Percentiles rank a stretch among this genome's conserved stretches.
Evolutionary conservation across 2,329 filamentous ascomycete genomes (phyloP).

Genomic region (Trichoderma hamatum): DNA sequence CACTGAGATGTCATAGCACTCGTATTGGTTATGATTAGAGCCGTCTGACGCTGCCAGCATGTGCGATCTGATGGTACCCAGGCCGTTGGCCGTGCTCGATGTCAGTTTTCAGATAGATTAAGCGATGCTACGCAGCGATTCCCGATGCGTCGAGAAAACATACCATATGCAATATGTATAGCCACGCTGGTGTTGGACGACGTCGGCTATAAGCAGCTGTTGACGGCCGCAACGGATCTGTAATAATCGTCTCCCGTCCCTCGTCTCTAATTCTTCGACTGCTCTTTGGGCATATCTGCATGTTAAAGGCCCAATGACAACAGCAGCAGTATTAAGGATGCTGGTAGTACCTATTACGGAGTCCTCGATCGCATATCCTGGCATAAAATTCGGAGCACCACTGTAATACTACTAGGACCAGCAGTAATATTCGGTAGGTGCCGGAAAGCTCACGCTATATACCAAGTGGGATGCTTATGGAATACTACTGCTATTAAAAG

Average conservation of each 20-base stretch:
- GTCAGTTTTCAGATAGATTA: neutral
- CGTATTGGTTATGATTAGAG: neutral
- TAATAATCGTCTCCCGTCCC: neutral
- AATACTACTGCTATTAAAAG: neutral
- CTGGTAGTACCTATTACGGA: neutral
- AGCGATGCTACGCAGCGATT: neutral
- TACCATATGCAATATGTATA: neutral
- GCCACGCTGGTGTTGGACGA: neutral
- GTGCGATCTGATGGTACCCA: neutral
- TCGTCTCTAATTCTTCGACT: neutral
- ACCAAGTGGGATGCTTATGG: neutral
- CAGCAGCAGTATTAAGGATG: neutral
- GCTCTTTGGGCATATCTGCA: neutral
- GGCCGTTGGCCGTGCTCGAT: neutral
- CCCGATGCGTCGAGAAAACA: neutral
- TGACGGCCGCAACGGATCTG: neutral
- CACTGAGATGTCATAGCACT: neutral
- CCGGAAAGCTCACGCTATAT: neutral
- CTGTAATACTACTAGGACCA: neutral
- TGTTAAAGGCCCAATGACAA: neutral
- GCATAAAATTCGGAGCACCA: neutral
- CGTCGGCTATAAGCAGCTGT: neutral
- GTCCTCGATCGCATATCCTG: neutral
- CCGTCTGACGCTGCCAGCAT: neutral
- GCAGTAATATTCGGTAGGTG: slow-evolving; percentile 7